Conservation (phyloP, 2,329 filamentous ascomycete genomes). For the Cordyceps militaris region DNA sequence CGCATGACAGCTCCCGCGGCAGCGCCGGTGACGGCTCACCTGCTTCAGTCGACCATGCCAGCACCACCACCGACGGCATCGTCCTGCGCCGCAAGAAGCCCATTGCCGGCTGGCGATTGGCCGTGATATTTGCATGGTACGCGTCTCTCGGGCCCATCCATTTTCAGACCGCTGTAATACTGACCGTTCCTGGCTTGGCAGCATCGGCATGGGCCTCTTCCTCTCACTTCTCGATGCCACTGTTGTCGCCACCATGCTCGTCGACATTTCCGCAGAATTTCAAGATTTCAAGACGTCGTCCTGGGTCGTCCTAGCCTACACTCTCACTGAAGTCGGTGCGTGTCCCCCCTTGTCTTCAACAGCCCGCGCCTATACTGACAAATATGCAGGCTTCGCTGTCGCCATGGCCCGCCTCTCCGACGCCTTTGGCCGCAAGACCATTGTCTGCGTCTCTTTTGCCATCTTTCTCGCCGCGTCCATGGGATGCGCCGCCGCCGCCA, state of each 20-base stretch:
- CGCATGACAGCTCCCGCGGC: neutral
- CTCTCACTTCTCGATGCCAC: conserved; percentile 14
- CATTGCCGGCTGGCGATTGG: conserved; percentile 16
- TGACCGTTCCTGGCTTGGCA: neutral
- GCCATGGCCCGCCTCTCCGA: conserved; percentile 17
- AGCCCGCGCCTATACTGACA: neutral
- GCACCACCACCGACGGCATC: neutral
- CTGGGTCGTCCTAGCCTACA: conserved; percentile 13
- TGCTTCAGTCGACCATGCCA: neutral
- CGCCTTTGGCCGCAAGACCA: conserved; percentile 14
- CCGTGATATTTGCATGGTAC: conserved; percentile 15
- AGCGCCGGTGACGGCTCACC: neutral
- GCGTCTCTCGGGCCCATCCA: no score
- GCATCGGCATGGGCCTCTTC: conserved; percentile 13
- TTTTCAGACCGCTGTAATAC: neutral
- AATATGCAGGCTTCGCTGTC: conserved; percentile 16
- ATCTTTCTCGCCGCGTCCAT: conserved; percentile 18
- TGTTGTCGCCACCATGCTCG: conserved; percentile 14
- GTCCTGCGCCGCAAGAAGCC: conserved; percentile 16
- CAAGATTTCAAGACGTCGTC: conserved; percentile 11
- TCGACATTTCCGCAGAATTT: conserved; percentile 12
- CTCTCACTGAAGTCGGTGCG: conserved; percentile 13
- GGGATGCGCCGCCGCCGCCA: conserved; percentile 15
- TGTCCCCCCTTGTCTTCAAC: neutral
- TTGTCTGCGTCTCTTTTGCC: conserved; percentile 13